Evolutionary conservation across 306 rosid species (phyloP).

Genomic region (Alnus rubra): DNA sequence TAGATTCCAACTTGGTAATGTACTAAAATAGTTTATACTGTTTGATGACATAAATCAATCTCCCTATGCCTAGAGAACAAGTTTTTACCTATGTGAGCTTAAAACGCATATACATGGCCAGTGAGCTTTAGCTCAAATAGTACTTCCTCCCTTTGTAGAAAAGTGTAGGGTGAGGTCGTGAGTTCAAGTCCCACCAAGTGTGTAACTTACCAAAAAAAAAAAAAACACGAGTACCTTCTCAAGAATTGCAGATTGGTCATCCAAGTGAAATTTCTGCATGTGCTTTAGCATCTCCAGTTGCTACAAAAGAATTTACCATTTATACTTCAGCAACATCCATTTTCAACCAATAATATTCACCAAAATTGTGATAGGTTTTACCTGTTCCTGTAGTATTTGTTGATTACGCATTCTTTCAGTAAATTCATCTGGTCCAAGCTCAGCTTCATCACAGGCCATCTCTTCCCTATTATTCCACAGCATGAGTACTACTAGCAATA

Average conservation of each 20-base stretch:
- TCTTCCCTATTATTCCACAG: slow-evolving; percentile 63
- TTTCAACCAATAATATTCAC: slow-evolving; percentile 1
- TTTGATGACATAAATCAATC: neutral
- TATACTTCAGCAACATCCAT: slow-evolving; percentile 25
- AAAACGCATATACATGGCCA: neutral
- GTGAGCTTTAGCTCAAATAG: too few species aligned
- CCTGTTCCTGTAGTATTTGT: slow-evolving; percentile 61
- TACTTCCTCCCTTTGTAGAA: too few species aligned
- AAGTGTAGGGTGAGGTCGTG: too few species aligned
- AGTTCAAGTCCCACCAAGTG: too few species aligned
- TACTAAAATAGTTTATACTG: neutral
- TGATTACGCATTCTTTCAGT: slow-evolving; percentile 54
- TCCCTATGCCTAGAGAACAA: neutral
- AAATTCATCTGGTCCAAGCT: slow-evolving; percentile 72
- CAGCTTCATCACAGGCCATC: slow-evolving; percentile 89
- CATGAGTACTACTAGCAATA: slow-evolving; percentile 19
- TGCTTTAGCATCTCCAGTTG: slow-evolving; percentile 84
- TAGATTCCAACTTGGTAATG: neutral
- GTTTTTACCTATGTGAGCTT: neutral
- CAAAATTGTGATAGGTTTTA: slow-evolving; percentile 24
- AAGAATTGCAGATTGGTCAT: slow-evolving; percentile 78
- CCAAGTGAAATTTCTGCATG: slow-evolving; percentile 69
- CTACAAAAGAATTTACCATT: slow-evolving; percentile 35
- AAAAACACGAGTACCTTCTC: slow-evolving; percentile 54
- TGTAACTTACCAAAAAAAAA: too few species aligned